A percentile compares a stretch with the other conserved stretches of the same genome.
Conservation (phyloP, 2,329 filamentous ascomycete genomes). For the Colletotrichum somersetense region DNA sequence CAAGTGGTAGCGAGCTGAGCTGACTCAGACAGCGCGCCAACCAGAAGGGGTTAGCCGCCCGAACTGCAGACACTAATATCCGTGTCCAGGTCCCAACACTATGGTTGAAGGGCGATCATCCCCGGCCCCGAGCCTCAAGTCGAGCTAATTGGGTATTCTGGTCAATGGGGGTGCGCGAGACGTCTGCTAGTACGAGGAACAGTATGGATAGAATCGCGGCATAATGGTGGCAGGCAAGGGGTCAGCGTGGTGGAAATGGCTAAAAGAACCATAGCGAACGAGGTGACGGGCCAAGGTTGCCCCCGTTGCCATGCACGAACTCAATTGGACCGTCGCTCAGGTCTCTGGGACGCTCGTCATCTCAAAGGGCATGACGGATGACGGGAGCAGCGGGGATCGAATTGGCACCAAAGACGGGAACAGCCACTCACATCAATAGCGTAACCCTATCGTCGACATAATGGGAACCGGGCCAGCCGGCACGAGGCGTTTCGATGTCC, state of each 20-base stretch:
- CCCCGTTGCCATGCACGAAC: not conserved
- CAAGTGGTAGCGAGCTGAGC: slow-evolving; percentile 19
- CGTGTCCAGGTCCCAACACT: slow-evolving; percentile 39
- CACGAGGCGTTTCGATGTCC: too few relatives aligned
- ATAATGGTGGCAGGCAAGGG: slow-evolving; percentile 27
- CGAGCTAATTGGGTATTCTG: not conserved
- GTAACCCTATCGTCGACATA: not conserved
- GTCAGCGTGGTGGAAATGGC: not conserved
- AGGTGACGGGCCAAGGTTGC: not conserved
- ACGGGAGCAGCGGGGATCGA: slow-evolving; percentile 13
- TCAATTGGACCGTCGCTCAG: slow-evolving; percentile 6
- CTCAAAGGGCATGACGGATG: not conserved
- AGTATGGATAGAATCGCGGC: slow-evolving; percentile 12
- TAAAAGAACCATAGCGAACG: not conserved
- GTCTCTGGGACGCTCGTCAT: not conserved
- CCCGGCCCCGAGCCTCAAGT: slow-evolving; percentile 32
- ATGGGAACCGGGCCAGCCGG: not conserved
- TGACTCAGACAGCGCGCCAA: slow-evolving; percentile 29
- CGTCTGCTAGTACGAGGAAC: slow-evolving; percentile 19
- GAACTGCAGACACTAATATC: slow-evolving; percentile 24
- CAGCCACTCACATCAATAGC: slow-evolving; percentile 9
- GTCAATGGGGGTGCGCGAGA: slow-evolving; percentile 20
- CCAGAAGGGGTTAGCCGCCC: slow-evolving; percentile 29
- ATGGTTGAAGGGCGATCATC: slow-evolving; percentile 40
- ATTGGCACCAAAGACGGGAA: slow-evolving; percentile 23